Conservation (phyloP, 129 eudicot species). For the Chrysanthemum makinoi region DNA sequence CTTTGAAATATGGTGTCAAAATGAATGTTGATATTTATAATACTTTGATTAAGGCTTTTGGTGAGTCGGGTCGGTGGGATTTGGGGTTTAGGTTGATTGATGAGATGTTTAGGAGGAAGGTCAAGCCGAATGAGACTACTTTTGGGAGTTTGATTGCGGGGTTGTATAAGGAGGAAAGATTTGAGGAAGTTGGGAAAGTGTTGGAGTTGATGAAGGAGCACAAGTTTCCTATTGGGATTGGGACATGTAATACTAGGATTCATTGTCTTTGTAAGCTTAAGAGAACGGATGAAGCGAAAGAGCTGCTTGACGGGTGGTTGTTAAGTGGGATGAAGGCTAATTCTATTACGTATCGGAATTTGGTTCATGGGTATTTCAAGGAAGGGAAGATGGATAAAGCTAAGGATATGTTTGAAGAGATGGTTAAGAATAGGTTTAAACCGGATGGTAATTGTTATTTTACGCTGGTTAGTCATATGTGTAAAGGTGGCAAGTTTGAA, state of each 20-base stretch:
- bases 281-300: conserved; percentile 61
- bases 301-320: conserved; percentile 52
- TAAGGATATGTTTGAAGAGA: conserved; percentile 46
- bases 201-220: conserved; percentile 54
- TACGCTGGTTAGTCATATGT: conserved; percentile 51
- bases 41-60: conserved; percentile 59
- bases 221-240: conserved; percentile 38
- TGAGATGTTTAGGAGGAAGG: conserved; percentile 59
- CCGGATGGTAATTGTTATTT: conserved; percentile 63
- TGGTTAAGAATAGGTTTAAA: conserved; percentile 44
- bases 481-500: conserved; percentile 56
- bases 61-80: conserved; percentile 45
- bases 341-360: conserved; percentile 45
- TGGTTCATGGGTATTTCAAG: conserved; percentile 69
- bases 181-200: conserved; percentile 63
- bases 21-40: conserved; percentile 66
- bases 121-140: conserved; percentile 54
- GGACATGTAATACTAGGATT: conserved; percentile 58
- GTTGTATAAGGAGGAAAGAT: conserved; percentile 68
- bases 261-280: conserved; percentile 72
- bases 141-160: conserved; percentile 57
- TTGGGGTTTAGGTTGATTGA: conserved; percentile 49
- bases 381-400: conserved; percentile 72
- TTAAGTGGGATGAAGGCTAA: conserved; percentile 63
- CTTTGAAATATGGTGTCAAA: conserved; percentile 43